Evolutionary conservation across 352 stramenopile species (phyloP).

Genomic region (Hyaloperonospora arabidopsidis): DNA sequence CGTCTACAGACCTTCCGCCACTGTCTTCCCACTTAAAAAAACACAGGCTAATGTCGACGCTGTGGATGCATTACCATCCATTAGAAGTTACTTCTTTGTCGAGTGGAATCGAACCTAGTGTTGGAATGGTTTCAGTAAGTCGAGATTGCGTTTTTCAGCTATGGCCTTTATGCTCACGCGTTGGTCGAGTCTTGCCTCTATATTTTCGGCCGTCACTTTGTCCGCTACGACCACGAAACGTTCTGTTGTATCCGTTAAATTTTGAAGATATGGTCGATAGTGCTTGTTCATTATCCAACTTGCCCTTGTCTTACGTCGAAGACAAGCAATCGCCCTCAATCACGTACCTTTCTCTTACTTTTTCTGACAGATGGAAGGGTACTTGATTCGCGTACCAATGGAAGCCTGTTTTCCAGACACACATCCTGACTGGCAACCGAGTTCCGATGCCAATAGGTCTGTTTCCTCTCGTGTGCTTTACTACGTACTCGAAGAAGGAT

Average conservation of each 20-base stretch:
- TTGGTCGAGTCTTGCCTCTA: too few relatives aligned
- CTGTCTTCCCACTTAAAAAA: too few relatives aligned
- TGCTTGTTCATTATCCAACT: slow-evolving; percentile 1
- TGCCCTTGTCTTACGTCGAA: background rate
- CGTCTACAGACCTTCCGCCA: too few relatives aligned
- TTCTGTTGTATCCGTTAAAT: background rate
- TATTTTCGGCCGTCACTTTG: too few relatives aligned
- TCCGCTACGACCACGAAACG: too few relatives aligned
- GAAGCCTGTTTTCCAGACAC: slow-evolving; percentile 22
- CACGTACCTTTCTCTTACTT: background rate
- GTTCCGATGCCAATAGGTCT: slow-evolving; percentile 6
- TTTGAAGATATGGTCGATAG: background rate
- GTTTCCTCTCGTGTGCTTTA: slow-evolving; percentile 40
- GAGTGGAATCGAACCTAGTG: too few relatives aligned
- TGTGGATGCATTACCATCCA: too few relatives aligned
- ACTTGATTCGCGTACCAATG: slow-evolving; percentile 56
- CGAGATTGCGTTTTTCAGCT: too few relatives aligned
- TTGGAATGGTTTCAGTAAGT: too few relatives aligned
- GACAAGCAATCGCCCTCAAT: background rate
- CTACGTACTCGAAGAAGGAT: slow-evolving; percentile 60
- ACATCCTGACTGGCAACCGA: slow-evolving; percentile 19
- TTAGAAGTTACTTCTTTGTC: too few relatives aligned
- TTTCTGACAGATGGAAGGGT: slow-evolving; percentile 46
- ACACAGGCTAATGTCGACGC: too few relatives aligned
- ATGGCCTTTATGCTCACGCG: too few relatives aligned